Base-by-base conservation (phyloP, 78 protist species). In the Dictyostelium purpureum region DNA sequence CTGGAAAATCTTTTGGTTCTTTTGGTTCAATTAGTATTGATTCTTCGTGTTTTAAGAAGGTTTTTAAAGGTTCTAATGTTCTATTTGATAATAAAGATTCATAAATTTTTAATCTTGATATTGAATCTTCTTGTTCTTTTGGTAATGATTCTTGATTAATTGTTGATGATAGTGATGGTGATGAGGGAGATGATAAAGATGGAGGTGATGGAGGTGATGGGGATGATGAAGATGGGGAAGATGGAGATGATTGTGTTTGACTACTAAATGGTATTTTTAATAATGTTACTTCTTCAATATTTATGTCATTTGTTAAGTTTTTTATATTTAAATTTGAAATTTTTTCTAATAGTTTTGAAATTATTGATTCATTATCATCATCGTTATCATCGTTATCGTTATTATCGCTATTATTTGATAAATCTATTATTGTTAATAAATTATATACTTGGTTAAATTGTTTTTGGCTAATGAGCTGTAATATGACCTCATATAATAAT, bases 361-460 rank as follows among this genome's bases (percentile, higher is more conserved):
- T 18, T 24, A 73, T 56, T 6, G 18, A 12, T n/a, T n/a, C 14
- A 24, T n/a, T 24, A 35, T 10, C 24, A 38, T 18, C 33, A 38
- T 67, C 33, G n/a, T 43, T 38, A 19, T 21, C 26, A 31, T 38
- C 45, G 35, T 40, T 43, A 19, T 40, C 57, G 6, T 24, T 35
- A 10, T 1, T 21, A 38, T 35, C 24, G 28, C 43, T 33, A 57
- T 56, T 9, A 49, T 52, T 31, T 31, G 65, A n/a, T 10, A 70
- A 35, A 73, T 85, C 91, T 2, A 85, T 85, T 18, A 85, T 77
- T 42, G 69, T 37, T 57, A 85, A 45, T 57, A 85, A 19, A 21
- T 70, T 24, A 57, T 85, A 85, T 5, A 81, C 79, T 45, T 85
- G 82, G 16, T 14, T 73, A 38, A 73, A 85, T 59, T 85, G 79